A percentile compares a stretch with the other conserved stretches of the same genome.
These are phyloP conservation scores for Neophaeococcomyces mojaviensis DNA, from an alignment of 2,329 filamentous ascomycete species.

Conservation along the genomic window DNA sequence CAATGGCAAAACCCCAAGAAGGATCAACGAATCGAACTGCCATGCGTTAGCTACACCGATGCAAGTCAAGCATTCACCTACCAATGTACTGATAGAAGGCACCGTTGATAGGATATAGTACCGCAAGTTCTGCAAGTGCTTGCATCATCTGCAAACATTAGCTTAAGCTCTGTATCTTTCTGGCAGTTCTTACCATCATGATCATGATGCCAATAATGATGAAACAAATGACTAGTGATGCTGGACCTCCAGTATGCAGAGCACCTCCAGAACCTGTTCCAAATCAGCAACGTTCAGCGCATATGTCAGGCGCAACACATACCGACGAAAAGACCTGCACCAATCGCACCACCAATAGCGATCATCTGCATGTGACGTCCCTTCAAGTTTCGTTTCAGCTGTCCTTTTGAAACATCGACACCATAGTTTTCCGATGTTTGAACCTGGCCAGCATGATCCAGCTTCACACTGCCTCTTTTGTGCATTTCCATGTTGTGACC, in stretches of 20 bases:
- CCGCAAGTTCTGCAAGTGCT: slow-evolving; percentile 54
- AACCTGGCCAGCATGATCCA: too few relatives aligned
- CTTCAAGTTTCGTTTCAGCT: slow-evolving; percentile 26
- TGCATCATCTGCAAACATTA: slow-evolving; percentile 43
- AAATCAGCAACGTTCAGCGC: background rate
- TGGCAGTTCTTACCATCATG: too few relatives aligned
- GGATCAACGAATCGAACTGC: slow-evolving; percentile 51
- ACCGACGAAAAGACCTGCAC: slow-evolving; percentile 37
- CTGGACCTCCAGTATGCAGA: slow-evolving; percentile 32
- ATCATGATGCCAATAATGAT: slow-evolving; percentile 41
- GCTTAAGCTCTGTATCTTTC: slow-evolving; percentile 6
- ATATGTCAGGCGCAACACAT: too few relatives aligned
- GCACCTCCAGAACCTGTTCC: slow-evolving; percentile 27
- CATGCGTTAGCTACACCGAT: slow-evolving; percentile 29
- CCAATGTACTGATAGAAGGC: slow-evolving; percentile 52
- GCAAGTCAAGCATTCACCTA: background rate
- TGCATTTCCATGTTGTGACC: too few relatives aligned
- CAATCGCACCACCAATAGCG: slow-evolving; percentile 30
- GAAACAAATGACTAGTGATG: slow-evolving; percentile 37
- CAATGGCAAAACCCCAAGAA: slow-evolving; percentile 36
- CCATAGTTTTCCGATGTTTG: too few relatives aligned
- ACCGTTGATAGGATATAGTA: slow-evolving; percentile 56
- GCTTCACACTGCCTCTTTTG: too few relatives aligned
- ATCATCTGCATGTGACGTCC: slow-evolving; percentile 35
- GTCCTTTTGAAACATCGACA: background rate